phyloP scores from a whole-genome alignment of 257 asterid genomes.

The Marsdenia floribunda region DNA sequence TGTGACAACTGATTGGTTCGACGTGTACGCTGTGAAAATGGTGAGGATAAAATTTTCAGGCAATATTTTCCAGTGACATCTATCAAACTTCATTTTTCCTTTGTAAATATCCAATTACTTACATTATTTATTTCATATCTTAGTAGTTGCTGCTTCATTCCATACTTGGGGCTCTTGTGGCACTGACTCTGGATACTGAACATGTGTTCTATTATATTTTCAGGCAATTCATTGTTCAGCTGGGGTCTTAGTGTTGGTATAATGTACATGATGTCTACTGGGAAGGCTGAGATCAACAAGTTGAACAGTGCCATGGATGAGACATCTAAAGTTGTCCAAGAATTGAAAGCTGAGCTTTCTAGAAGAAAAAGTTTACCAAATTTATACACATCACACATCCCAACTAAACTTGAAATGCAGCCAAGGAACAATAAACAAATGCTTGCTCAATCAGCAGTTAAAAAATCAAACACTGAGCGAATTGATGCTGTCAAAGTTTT shows the following conservation, averaged over 20 bases:
- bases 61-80: background rate
- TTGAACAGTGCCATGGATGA: slow-evolving; percentile 52
- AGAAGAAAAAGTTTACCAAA: slow-evolving; percentile 28
- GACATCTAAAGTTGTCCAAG: slow-evolving; percentile 56
- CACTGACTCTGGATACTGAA: slow-evolving; percentile 1
- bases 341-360: slow-evolving; percentile 52
- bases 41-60: background rate
- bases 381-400: slow-evolving; percentile 14
- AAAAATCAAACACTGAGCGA: slow-evolving; percentile 10
- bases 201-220: slow-evolving; percentile 1
- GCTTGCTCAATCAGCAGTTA: background rate
- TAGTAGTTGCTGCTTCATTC: background rate
- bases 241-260: slow-evolving; percentile 72
- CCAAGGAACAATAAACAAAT: slow-evolving; percentile 10
- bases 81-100: background rate
- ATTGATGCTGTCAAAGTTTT: slow-evolving; percentile 11
- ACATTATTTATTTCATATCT: background rate
- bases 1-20: background rate
- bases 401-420: slow-evolving; percentile 14
- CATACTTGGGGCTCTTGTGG: background rate
- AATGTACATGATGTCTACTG: slow-evolving; percentile 77
- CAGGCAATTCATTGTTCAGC: slow-evolving; percentile 51
- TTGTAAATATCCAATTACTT: background rate
- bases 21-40: background rate
- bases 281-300: slow-evolving; percentile 51